Base-by-base conservation (phyloP, 352 stramenopile genomes). In the Phytopythium mirpurense region DNA sequence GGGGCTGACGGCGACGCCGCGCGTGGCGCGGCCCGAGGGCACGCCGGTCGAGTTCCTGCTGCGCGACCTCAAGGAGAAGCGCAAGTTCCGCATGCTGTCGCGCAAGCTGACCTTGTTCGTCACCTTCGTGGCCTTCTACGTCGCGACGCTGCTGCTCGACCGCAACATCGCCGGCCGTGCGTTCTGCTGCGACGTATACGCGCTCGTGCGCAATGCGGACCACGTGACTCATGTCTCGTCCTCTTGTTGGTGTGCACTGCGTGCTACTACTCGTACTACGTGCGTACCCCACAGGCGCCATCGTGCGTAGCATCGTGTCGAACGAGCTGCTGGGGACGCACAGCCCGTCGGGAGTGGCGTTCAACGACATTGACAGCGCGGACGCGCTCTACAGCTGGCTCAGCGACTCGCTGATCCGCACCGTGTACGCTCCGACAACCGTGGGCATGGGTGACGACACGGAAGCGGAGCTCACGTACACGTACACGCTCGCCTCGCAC, bases 81-180 rank as follows among this genome's bases (percentile, higher is more conserved):
- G 78, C 49, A 84, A 87, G 40, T 86, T 87, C 52, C 68, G 78
- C 8, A 46, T 86, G 14, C 60, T 89, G 5, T 80, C 75, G 15
- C 65, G 78, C 38, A 87, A 89, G 38, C 68, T 89, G 15, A 64
- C 70, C 0, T 62, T 75, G 6, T 89, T 89, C 45, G 76, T 89
- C 31, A 78, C 74, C 0, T 87, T 89, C 45, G 70, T 86, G 35
- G 55, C n/a, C 34, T 67, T 87, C 32, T 89, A 89, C 60, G 59
- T 86, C 36, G 56, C 69, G 0, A 74, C 78, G 24, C 57, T 88
- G 7, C 56, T 88, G 21, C 58, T 89, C 26, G 75, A 89, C 43
- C 73, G 78, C 55, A 87, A 89, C 58, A 86, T 89, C 40, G 82
- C 75, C 23, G 69, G 74, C 24, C 74, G 78, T 86, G 73, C 32